Percentiles rank a stretch among this genome's conserved stretches.
phyloP scores from a whole-genome alignment of 768 basidiomycete species.

The Sarcodon aspratus region DNA sequence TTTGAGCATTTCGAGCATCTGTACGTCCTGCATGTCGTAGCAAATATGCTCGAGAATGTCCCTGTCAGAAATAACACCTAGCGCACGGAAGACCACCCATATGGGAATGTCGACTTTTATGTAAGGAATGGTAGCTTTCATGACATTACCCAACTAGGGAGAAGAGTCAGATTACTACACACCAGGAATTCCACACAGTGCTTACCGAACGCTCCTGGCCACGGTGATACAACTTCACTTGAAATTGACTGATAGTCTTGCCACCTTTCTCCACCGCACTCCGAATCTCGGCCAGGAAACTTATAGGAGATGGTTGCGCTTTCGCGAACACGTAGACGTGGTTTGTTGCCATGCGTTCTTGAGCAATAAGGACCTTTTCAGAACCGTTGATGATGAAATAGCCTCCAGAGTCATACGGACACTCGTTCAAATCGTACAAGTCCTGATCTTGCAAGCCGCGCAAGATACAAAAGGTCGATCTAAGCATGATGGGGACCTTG shows the following conservation, averaged over 20 bases:
- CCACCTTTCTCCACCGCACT: slow-evolving; percentile 97
- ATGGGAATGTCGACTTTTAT: slow-evolving; percentile 98
- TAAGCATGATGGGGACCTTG: slow-evolving; percentile 96
- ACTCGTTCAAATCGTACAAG: slow-evolving; percentile 89
- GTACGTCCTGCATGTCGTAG: slow-evolving; percentile 92
- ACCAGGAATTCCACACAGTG: slow-evolving; percentile 4
- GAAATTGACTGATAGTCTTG: slow-evolving; percentile 95
- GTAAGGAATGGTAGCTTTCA: slow-evolving; percentile 96
- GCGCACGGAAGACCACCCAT: slow-evolving; percentile 96
- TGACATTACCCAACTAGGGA: slow-evolving; percentile 72
- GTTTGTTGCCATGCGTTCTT: slow-evolving; percentile 99
- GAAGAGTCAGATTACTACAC: slow-evolving; percentile 1
- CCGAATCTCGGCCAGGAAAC: slow-evolving; percentile 93
- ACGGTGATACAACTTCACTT: slow-evolving; percentile 93
- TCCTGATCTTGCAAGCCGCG: slow-evolving; percentile 68
- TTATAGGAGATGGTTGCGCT: slow-evolving; percentile 91
- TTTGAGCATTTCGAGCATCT: slow-evolving; percentile 98
- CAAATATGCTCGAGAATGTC: slow-evolving; percentile 98
- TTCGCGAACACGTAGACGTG: slow-evolving; percentile 99
- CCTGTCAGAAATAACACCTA: slow-evolving; percentile 94
- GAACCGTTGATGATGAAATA: slow-evolving; percentile 99
- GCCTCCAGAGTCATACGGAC: slow-evolving; percentile 96
- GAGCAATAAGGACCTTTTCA: slow-evolving; percentile 99
- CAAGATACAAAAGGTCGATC: slow-evolving; percentile 91
- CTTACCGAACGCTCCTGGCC: slow-evolving; percentile 82